Conservation (phyloP, 164 flowering plant species). For the Tinospora cordifolia region DNA sequence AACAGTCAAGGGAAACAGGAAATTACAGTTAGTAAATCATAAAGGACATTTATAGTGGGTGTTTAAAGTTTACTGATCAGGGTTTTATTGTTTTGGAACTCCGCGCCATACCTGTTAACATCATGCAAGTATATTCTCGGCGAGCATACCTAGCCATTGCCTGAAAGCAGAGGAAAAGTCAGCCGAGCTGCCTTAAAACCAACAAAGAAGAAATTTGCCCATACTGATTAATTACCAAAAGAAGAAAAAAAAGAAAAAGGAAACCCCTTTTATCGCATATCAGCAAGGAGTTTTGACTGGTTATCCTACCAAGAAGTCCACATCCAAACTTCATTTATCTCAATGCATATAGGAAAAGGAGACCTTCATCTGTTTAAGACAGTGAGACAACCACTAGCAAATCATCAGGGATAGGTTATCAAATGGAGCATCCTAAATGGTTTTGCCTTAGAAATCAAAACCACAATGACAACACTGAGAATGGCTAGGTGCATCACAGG, state of each 20-base stretch:
- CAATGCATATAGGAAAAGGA: not conserved
- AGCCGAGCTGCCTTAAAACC: not conserved
- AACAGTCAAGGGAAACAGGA: not conserved
- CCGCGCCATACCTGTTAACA: slow-evolving; percentile 57
- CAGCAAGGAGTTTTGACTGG: not conserved
- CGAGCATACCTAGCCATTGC: slow-evolving; percentile 85
- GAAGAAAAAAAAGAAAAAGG: too few species aligned
- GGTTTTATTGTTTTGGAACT: not conserved
- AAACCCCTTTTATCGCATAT: too few species aligned
- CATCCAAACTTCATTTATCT: not conserved
- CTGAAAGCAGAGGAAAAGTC: slow-evolving; percentile 28
- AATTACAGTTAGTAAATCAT: not conserved
- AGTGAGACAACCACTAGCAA: not conserved
- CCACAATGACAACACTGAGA: not conserved
- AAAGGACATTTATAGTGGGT: not conserved
- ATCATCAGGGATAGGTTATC: not conserved
- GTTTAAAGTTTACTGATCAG: too few species aligned
- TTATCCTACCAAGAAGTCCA: not conserved
- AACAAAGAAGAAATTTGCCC: not conserved
- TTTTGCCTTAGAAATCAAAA: not conserved
- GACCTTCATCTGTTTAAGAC: not conserved
- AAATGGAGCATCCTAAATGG: not conserved
- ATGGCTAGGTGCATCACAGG: too few species aligned
- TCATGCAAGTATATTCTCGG: slow-evolving; percentile 58
- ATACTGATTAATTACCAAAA: not conserved